A percentile compares a stretch with the other conserved stretches of the same genome.
Evolutionary conservation across 1,284 basidiomycete genomes (phyloP).

Genomic region (Caloboletus firmus): DNA sequence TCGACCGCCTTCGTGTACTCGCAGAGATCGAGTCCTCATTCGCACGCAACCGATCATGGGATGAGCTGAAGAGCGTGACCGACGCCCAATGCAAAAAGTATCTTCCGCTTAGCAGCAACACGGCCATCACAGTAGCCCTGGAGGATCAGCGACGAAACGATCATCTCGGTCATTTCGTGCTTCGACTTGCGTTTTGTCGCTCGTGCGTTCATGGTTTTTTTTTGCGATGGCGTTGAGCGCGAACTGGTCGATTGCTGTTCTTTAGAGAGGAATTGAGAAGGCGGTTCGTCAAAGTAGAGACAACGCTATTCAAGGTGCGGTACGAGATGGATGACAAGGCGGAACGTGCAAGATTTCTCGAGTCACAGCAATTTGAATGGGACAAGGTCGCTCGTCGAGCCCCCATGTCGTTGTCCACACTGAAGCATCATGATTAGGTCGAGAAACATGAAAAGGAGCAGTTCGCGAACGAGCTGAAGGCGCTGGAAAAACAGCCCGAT

Average conservation of each 20-base stretch:
- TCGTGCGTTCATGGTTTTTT: constrained; percentile 60
- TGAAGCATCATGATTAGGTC: constrained; percentile 46
- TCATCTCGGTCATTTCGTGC: constrained; percentile 92
- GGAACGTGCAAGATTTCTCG: constrained; percentile 75
- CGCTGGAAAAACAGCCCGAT: constrained; percentile 23
- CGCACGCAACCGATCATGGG: constrained; percentile 79
- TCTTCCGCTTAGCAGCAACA: constrained; percentile 68
- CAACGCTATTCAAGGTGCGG: constrained; percentile 80
- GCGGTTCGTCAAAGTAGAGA: constrained; percentile 90
- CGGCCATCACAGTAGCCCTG: constrained; percentile 47
- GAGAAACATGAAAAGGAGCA: constrained; percentile 55
- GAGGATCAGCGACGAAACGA: constrained; percentile 81
- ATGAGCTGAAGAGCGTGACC: constrained; percentile 72
- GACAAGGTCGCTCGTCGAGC: constrained; percentile 47
- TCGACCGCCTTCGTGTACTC: constrained; percentile 86
- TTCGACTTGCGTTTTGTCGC: constrained; percentile 93
- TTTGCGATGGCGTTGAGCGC: not conserved
- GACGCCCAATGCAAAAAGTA: constrained; percentile 65
- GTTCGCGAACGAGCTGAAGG: constrained; percentile 54
- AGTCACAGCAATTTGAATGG: constrained; percentile 82
- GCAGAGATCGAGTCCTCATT: constrained; percentile 94
- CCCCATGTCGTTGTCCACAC: not conserved
- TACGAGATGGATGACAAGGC: constrained; percentile 68
- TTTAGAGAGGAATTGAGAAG: constrained; percentile 85
- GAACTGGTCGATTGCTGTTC: not conserved